phyloP scores from a whole-genome alignment of 768 basidiomycete genomes.

The Macrolepiota dolichaula region DNA sequence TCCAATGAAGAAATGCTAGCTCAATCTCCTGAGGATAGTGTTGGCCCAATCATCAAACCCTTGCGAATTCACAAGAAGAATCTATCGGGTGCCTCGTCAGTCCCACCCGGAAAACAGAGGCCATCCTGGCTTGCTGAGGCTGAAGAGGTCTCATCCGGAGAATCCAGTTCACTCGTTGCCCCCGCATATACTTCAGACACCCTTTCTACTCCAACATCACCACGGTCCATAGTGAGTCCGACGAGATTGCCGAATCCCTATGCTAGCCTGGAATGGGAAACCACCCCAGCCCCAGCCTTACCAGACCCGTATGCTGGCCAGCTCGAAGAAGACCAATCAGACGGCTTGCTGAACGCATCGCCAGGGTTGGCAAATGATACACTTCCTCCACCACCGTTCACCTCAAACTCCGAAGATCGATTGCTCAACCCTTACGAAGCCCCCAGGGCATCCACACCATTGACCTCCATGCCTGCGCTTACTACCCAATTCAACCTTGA shows the following conservation, averaged over 20 bases:
- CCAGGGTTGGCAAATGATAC: neutral
- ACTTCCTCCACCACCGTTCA: constrained; percentile 3
- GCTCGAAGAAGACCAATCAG: neutral
- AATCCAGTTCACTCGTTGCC: neutral
- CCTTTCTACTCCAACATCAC: neutral
- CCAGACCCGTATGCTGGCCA: neutral
- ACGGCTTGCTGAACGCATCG: neutral
- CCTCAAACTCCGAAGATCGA: neutral
- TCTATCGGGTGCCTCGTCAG: constrained; percentile 5
- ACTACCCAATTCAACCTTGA: neutral
- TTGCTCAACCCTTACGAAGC: neutral
- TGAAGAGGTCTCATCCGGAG: neutral
- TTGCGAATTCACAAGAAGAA: constrained; percentile 25
- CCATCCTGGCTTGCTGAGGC: constrained; percentile 12
- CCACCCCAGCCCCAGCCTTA: neutral
- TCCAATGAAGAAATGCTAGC: neutral
- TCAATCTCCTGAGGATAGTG: neutral
- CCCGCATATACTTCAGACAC: neutral
- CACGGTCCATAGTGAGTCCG: neutral
- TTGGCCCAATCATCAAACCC: constrained; percentile 10
- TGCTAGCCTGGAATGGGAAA: neutral
- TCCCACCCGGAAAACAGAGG: constrained; percentile 7
- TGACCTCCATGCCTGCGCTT: neutral
- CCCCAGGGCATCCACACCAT: neutral
- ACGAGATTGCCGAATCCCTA: neutral